Conservation (phyloP, 345 rosid genomes). For the Hibiscus mutabilis region DNA sequence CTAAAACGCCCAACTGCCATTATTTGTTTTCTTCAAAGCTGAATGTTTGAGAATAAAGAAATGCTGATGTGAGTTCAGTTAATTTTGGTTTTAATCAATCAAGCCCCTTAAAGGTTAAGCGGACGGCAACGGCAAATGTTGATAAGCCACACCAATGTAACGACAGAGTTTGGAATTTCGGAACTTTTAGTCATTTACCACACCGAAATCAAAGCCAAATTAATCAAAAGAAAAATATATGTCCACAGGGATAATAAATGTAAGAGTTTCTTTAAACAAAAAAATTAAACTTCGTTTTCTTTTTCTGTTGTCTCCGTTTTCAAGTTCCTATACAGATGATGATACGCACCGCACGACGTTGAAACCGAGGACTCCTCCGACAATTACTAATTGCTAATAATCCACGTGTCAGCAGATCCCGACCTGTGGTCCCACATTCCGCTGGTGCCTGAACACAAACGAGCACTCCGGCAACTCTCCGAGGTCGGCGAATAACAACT, state of each 20-base stretch:
- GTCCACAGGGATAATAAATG: neutral
- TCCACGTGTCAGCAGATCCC: conserved; percentile 63
- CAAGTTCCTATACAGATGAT: neutral
- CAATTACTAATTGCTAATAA: neutral
- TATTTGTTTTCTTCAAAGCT: neutral
- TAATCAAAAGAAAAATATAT: conserved; percentile 4
- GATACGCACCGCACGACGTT: conserved; percentile 13
- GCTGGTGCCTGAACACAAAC: conserved; percentile 63
- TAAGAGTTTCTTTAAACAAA: neutral
- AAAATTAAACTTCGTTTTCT: neutral
- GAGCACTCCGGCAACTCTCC: conserved; percentile 97
- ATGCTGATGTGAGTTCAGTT: neutral
- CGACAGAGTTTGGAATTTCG: conserved; percentile 18
- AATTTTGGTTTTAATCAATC: neutral
- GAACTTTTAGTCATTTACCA: conserved; percentile 23
- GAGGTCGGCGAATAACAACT: conserved; percentile 91
- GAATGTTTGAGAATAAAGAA: neutral
- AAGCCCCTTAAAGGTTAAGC: neutral
- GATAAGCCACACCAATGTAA: conserved; percentile 18
- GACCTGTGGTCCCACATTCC: conserved; percentile 54
- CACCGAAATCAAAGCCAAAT: conserved; percentile 38
- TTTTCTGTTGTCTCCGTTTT: neutral
- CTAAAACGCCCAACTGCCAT: neutral
- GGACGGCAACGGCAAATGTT: conserved; percentile 18
- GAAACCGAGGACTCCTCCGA: conserved; percentile 16